phyloP scores from a whole-genome alignment of 495 filamentous ascomycete genomes.

The Neurospora sp. region DNA sequence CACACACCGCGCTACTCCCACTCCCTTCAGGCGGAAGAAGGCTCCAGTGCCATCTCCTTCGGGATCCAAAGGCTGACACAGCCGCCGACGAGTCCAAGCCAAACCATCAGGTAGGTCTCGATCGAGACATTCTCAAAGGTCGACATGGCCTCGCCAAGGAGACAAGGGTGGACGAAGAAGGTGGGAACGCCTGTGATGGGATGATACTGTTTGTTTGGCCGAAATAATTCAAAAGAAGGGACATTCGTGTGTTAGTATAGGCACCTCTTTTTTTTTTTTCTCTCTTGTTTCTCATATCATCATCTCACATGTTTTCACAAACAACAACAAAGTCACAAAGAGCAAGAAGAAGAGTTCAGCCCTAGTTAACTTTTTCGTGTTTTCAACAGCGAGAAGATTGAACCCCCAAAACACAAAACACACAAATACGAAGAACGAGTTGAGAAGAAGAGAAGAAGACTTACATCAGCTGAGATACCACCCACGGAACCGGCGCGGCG shows the following conservation, averaged over 20 bases:
- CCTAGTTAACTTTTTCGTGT: constrained; percentile 35
- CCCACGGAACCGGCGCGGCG: constrained; percentile 55
- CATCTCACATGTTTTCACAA: background rate
- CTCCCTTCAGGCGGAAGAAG: background rate
- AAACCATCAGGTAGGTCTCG: constrained; percentile 64
- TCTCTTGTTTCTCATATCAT: constrained; percentile 10
- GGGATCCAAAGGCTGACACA: constrained; percentile 66
- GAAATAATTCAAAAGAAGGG: constrained; percentile 17
- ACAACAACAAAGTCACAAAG: background rate
- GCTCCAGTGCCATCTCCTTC: constrained; percentile 37
- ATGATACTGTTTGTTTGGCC: constrained; percentile 51
- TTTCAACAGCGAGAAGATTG: background rate
- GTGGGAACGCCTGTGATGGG: constrained; percentile 61
- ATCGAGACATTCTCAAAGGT: constrained; percentile 39
- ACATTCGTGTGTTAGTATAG: constrained; percentile 30
- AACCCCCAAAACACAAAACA: background rate
- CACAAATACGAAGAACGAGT: constrained; percentile 18
- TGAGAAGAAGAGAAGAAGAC: constrained; percentile 18
- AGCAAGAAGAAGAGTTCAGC: constrained; percentile 18
- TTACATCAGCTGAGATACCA: constrained; percentile 66
- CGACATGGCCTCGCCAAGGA: constrained; percentile 69
- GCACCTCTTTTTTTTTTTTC: constrained; percentile 14
- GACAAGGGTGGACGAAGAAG: constrained; percentile 81
- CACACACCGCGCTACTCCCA: background rate
- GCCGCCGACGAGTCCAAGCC: constrained; percentile 68